Conservation (phyloP, 768 basidiomycete genomes). For the Trametes coccinea region DNA sequence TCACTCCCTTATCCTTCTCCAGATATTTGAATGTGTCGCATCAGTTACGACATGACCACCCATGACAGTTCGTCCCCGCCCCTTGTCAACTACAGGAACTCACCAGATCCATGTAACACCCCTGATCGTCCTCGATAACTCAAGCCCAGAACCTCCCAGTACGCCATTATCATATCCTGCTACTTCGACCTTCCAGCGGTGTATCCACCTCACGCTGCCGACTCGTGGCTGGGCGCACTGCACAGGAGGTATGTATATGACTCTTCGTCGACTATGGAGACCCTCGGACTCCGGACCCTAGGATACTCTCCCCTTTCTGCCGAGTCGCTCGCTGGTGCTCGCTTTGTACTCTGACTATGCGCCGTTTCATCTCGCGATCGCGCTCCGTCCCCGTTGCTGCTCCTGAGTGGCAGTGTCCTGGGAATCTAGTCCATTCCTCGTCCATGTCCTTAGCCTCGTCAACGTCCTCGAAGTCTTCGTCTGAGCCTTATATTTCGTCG, state of each 20-base stretch:
- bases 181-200: not conserved
- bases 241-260: not conserved
- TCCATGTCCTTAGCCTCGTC: not conserved
- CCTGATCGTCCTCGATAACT: not conserved
- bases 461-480: not conserved
- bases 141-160: not conserved
- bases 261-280: not conserved
- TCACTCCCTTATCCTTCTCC: too few species aligned
- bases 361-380: constrained; percentile 6
- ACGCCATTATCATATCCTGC: not conserved
- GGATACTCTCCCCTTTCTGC: not conserved
- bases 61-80: too few species aligned
- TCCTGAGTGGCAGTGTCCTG: not conserved
- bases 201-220: not conserved
- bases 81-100: not conserved
- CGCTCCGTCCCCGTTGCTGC: constrained; percentile 3
- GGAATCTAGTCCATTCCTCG: not conserved
- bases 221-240: not conserved
- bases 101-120: not conserved
- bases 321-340: not conserved
- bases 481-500: not conserved
- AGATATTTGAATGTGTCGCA: too few species aligned
- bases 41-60: too few species aligned
- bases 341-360: not conserved
- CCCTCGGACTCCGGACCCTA: too few species aligned